Evolutionary conservation across 345 rosid genomes (phyloP), one percentile per base, ranked within the genome.

Genomic region (Boechera retrofracta): DNA sequence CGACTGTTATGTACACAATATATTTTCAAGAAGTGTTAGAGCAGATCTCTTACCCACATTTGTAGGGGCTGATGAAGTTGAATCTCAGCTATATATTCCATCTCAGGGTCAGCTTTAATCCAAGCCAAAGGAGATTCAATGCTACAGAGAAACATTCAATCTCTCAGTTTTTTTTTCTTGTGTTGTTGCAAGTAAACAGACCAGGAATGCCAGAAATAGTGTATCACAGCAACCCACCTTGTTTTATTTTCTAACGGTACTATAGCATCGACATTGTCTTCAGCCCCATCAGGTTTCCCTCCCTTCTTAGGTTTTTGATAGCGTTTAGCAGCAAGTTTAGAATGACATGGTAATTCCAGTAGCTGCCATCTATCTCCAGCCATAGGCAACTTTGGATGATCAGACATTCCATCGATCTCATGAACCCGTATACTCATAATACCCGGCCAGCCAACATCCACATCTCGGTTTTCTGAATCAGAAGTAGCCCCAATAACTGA

Each of bases 71-170:
- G 99, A 81, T 89, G 92, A 78, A 92, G 88, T 78, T 95, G 96
- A 85, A 92, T 83, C 86, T 92, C 99, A 74, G 98, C 89, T 75
- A 95, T 88, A 77, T 95, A 92, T 80, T 95, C 99, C 94, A 95
- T 92, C 84, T 95, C 99, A 36, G 99, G 97, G 77, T 95, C 99
- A 57, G 96, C 97, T 84, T 97, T 88, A 73, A 95, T 87, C 98
- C 99, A 95, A 54, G 87, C 85, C 73, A 95, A 83, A 35, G 98
- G 99, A 18, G 99, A 95, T 52, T 95, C 99, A 68, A 88, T 81
- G 79, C 99, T 95, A 87, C 86, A 85, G 71, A 80, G 41, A 35
- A 56, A 79, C 41, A 24, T 80, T 52, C 42, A 47, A 71, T 56
- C 60, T 45, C 38, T 49, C 54, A 49, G 51, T 77, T 58, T 29